These are phyloP conservation scores for Globisporangium iwayamae DNA, from an alignment of 352 stramenopile species.

Conservation along the genomic window DNA sequence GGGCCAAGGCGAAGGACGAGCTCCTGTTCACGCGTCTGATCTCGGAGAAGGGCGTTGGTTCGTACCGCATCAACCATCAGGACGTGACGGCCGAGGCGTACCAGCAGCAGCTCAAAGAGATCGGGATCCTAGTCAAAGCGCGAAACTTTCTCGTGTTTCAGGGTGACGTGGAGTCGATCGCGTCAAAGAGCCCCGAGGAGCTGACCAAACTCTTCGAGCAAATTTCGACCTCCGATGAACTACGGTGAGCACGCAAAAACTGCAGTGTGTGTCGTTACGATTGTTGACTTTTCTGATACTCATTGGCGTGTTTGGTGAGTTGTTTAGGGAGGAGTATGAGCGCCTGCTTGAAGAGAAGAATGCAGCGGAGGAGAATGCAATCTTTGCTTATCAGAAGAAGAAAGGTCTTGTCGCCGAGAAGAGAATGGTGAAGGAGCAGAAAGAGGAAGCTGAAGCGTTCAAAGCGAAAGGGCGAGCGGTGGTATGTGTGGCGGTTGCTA, in stretches of 20 bases:
- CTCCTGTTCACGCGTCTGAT: conserved; percentile 94
- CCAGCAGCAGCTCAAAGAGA: conserved; percentile 90
- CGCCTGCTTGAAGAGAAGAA: conserved; percentile 88
- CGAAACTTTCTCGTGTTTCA: conserved; percentile 99
- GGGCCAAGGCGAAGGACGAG: conserved; percentile 48
- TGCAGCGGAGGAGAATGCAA: conserved; percentile 89
- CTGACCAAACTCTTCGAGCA: conserved; percentile 98
- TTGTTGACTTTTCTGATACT: neutral
- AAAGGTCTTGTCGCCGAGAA: conserved; percentile 94
- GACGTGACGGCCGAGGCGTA: conserved; percentile 92
- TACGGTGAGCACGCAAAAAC: conserved; percentile 34
- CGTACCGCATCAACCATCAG: conserved; percentile 76
- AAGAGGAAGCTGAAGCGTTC: conserved; percentile 89
- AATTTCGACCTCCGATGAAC: conserved; percentile 90
- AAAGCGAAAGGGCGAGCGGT: conserved; percentile 62
- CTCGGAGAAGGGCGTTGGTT: conserved; percentile 83
- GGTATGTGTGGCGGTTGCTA: conserved; percentile 24
- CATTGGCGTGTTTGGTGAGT: neutral
- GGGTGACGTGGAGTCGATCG: conserved; percentile 98
- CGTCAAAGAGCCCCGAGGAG: conserved; percentile 93
- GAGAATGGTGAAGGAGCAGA: conserved; percentile 92
- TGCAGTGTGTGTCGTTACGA: neutral
- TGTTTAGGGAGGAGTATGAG: conserved; percentile 71
- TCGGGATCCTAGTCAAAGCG: conserved; percentile 98
- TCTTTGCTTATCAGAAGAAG: conserved; percentile 96